Base-by-base conservation (phyloP, 2,329 filamentous ascomycete genomes). In the Podosphaera aphanis region DNA sequence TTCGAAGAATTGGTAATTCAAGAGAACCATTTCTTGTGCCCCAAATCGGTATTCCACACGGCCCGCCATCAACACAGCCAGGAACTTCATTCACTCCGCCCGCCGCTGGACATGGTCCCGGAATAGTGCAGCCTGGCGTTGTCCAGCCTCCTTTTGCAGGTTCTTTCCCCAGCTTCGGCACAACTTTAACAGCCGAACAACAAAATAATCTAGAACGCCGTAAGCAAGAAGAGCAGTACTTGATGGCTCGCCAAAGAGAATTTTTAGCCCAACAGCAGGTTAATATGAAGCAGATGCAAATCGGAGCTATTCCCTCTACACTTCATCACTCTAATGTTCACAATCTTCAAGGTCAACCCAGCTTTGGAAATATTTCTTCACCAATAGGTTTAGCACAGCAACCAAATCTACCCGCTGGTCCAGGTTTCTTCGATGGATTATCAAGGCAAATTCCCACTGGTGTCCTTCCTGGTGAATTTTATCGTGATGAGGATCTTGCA, bases 191-290 rank as follows among this genome's bases (percentile, higher is more conserved):
- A 7, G 90, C 90, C 0, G 88, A 95, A 57, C 90, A 98, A 62
- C 90, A 98, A 60, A 98, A 98, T 63, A 93, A 93, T 35, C 67
- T 98, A 1, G 90, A 98, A 64, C 75, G 90, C 46, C 73, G 90
- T 45, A 98, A 98, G 66, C 90, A 98, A 61, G 90, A 98, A 62
- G 92, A 98, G 58, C 90, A 98, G 60, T 93, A 90, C 60, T 69
- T 93, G 31, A 92, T 95, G 75, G 90, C 92, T 40, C 79, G 90
- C 37, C 90, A 98, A 61, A 84, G 93, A 53, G 90, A 98, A 60
- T 83, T 84, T 53, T 72, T 94, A 46, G 81, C 85, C 51, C 82
- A 85, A 51, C 85, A 93, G 57, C 85, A 93, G 57, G 76, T 85
- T 48, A 69, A 77, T 44, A 79, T 75, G 61, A 75, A 77, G 52